Percentiles rank a stretch among this genome's conserved stretches.
phyloP scores from a whole-genome alignment of 2,329 filamentous ascomycete species.

The Claviceps cyperi region DNA sequence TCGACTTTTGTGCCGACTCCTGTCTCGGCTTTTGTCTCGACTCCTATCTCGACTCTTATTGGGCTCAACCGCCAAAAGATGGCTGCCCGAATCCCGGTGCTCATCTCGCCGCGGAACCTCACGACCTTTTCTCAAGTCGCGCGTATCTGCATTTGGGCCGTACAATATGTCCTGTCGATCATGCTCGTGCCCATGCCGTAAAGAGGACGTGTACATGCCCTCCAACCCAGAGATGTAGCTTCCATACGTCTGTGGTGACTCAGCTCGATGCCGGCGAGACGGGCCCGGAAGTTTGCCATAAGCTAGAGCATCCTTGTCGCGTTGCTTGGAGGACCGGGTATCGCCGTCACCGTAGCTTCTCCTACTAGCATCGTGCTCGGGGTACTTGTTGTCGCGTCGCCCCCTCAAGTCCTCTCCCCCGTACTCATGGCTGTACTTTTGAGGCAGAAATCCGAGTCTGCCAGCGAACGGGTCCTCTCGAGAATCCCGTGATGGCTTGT shows the following conservation, averaged over 20 bases:
- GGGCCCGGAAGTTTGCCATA: conserved; percentile 27
- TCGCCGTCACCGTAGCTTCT: conserved; percentile 12
- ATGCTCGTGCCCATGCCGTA: conserved; percentile 8
- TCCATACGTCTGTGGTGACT: conserved; percentile 14
- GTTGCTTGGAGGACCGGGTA: conserved; percentile 9
- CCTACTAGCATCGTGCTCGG: conserved; percentile 9
- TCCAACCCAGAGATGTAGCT: conserved; percentile 13
- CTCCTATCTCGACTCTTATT: background rate
- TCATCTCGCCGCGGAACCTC: conserved; percentile 18
- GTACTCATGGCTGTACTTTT: too few relatives aligned
- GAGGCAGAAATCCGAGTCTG: too few relatives aligned
- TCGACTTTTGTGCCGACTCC: too few relatives aligned
- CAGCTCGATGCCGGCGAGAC: conserved; percentile 11
- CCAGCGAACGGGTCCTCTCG: too few relatives aligned
- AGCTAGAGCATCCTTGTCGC: conserved; percentile 32
- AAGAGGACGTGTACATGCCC: conserved; percentile 11
- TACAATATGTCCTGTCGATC: conserved; percentile 1
- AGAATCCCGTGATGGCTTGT: too few relatives aligned
- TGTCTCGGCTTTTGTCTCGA: too few relatives aligned
- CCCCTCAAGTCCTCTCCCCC: too few relatives aligned
- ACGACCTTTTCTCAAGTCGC: conserved; percentile 9
- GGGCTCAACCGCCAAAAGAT: conserved; percentile 28
- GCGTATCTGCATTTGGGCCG: conserved; percentile 10
- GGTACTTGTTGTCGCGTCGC: conserved; percentile 5
- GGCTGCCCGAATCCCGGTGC: conserved; percentile 22